phyloP scores from a whole-genome alignment of 257 asterid species.

The Capsicum baccatum region DNA sequence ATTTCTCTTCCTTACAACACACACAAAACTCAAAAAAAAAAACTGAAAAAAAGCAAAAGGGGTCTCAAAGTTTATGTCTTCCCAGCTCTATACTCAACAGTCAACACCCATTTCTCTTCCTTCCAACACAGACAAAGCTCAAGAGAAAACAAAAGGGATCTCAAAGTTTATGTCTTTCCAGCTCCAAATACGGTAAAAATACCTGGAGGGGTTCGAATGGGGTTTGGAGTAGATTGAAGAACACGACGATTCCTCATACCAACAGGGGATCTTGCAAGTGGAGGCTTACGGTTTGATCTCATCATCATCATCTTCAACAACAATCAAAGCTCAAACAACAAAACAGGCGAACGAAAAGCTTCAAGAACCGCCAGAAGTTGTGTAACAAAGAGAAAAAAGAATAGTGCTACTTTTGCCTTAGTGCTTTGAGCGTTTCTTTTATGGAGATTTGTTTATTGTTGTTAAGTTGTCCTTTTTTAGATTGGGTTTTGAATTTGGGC shows the following conservation, averaged over 20 bases:
- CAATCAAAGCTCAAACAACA: background rate
- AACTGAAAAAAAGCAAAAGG: too few relatives aligned
- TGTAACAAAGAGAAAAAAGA: background rate
- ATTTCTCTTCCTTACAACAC: too few relatives aligned
- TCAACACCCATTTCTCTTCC: too few relatives aligned
- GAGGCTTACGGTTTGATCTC: constrained; percentile 77
- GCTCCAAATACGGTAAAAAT: constrained; percentile 8
- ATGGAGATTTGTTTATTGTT: background rate
- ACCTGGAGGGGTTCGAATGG: constrained; percentile 67
- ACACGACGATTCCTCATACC: constrained; percentile 68
- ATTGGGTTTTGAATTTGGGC: background rate
- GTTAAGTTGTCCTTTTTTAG: background rate
- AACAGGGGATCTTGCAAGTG: constrained; percentile 87
- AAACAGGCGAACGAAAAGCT: background rate
- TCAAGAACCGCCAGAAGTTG: background rate
- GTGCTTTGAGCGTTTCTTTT: constrained; percentile 23
- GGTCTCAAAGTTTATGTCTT: too few relatives aligned
- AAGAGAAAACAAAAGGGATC: background rate
- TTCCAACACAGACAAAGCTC: too few relatives aligned
- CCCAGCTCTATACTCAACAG: too few relatives aligned
- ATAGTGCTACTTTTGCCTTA: background rate
- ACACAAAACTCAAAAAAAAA: too few relatives aligned
- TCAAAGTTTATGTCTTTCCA: background rate
- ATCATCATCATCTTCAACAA: constrained; percentile 57
- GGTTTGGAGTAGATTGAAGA: constrained; percentile 54